These are phyloP conservation scores for Starmerella davenportii DNA, from an alignment of 805 yeast species.

Conservation along the genomic window DNA sequence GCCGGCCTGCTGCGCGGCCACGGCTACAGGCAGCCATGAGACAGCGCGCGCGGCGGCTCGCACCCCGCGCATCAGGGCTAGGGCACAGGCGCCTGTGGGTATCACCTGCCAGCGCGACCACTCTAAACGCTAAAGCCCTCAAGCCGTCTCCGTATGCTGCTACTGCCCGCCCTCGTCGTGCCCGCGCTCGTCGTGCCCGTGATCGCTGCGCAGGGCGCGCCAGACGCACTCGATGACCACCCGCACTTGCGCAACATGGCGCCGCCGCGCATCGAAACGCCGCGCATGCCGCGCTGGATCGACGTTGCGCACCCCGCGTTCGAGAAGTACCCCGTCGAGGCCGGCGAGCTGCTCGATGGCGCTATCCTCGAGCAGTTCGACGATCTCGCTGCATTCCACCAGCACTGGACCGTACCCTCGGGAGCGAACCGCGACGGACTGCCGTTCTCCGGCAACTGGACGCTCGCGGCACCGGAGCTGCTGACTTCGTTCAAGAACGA, in stretches of 20 bases:
- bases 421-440: conserved; percentile 16
- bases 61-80: conserved; percentile 3
- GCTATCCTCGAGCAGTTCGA: conserved; percentile 13
- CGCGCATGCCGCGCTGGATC: conserved; percentile 7
- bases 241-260: background rate
- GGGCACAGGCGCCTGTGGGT: too few species aligned
- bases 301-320: conserved; percentile 17
- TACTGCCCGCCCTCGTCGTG: too few species aligned
- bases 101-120: too few species aligned
- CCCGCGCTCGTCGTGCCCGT: too few species aligned
- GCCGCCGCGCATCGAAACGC: background rate
- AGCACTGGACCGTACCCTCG: conserved; percentile 34
- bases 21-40: conserved; percentile 67
- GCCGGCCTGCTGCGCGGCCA: conserved; percentile 50
- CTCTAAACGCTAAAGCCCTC: too few species aligned
- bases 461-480: conserved; percentile 40
- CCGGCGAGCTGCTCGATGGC: conserved; percentile 24
- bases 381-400: conserved; percentile 1
- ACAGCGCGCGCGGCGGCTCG: conserved; percentile 23
- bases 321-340: conserved; percentile 21
- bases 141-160: too few species aligned
- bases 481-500: conserved; percentile 48
- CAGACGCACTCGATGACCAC: background rate
- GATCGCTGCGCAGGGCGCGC: conserved; percentile 18
- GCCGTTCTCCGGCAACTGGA: conserved; percentile 60